A percentile compares a stretch with the other conserved stretches of the same genome.
Evolutionary conservation across 2,329 filamentous ascomycete genomes (phyloP).

Genomic region (Scytalidium sp.): DNA sequence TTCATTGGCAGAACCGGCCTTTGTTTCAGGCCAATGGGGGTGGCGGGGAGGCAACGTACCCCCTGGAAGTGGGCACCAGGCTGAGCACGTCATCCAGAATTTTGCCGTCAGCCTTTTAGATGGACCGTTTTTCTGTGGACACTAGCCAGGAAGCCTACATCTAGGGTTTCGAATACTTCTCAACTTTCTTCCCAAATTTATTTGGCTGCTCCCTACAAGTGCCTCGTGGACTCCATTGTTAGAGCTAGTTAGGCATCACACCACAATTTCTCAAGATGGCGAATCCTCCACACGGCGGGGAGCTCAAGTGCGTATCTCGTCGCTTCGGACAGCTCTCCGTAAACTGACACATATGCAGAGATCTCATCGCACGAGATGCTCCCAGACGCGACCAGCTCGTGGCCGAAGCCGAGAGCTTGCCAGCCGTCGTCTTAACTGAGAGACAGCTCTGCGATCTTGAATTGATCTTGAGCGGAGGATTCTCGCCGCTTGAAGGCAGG

Average conservation of each 20-base stretch:
- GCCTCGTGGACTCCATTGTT: conserved; percentile 5
- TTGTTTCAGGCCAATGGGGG: too few relatives aligned
- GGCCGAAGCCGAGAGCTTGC: conserved; percentile 81
- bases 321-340: background rate
- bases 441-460: conserved; percentile 97
- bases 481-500: conserved; percentile 93
- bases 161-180: background rate
- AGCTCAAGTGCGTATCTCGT: conserved; percentile 68
- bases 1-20: too few relatives aligned
- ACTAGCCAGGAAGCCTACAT: background rate
- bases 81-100: background rate
- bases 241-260: background rate
- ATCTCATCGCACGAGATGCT: conserved; percentile 90
- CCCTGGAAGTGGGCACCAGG: background rate
- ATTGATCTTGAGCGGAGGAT: conserved; percentile 94
- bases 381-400: conserved; percentile 76
- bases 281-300: conserved; percentile 78
- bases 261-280: conserved; percentile 48
- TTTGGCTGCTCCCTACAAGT: background rate
- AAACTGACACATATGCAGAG: conserved; percentile 33
- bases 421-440: conserved; percentile 82
- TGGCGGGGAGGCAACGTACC: too few relatives aligned
- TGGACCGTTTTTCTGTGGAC: too few relatives aligned
- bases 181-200: background rate
- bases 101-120: background rate